Conservation (phyloP, 2,329 filamentous ascomycete species). For the Fusarium neocosmosporiellum region DNA sequence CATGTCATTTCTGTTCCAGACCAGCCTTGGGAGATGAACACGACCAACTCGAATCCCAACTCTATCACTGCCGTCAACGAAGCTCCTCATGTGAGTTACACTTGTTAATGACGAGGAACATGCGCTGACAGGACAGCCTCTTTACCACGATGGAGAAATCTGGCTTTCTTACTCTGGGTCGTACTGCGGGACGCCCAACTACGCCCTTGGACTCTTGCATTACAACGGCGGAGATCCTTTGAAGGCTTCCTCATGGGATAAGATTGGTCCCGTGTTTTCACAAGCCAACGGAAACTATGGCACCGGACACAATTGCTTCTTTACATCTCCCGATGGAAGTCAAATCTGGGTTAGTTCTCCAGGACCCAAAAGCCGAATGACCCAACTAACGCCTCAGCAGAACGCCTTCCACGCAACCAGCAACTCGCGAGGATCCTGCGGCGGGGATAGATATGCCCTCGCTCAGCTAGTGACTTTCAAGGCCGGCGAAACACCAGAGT, state of each 20-base stretch:
- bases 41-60: constrained; percentile 1
- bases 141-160: constrained; percentile 63
- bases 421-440: constrained; percentile 9
- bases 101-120: rapidly evolving
- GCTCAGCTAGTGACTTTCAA: constrained; percentile 9
- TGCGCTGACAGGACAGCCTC: constrained; percentile 35
- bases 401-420: constrained; percentile 15
- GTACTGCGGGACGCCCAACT: constrained; percentile 64
- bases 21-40: constrained; percentile 23
- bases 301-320: constrained; percentile 67
- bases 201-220: constrained; percentile 62
- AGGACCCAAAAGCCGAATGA: not conserved
- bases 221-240: constrained; percentile 63
- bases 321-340: constrained; percentile 62
- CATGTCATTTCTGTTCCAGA: constrained; percentile 23
- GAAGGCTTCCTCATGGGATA: constrained; percentile 58
- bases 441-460: not conserved
- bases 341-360: constrained; percentile 55
- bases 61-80: constrained; percentile 9
- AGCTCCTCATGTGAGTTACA: constrained; percentile 9
- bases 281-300: constrained; percentile 66
- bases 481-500: not conserved
- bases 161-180: constrained; percentile 64
- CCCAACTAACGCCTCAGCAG: not conserved
- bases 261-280: constrained; percentile 60